Percentiles rank a stretch among this genome's conserved stretches.
Conservation (phyloP, 116 monocot genomes). For the Thalassia testudinum region DNA sequence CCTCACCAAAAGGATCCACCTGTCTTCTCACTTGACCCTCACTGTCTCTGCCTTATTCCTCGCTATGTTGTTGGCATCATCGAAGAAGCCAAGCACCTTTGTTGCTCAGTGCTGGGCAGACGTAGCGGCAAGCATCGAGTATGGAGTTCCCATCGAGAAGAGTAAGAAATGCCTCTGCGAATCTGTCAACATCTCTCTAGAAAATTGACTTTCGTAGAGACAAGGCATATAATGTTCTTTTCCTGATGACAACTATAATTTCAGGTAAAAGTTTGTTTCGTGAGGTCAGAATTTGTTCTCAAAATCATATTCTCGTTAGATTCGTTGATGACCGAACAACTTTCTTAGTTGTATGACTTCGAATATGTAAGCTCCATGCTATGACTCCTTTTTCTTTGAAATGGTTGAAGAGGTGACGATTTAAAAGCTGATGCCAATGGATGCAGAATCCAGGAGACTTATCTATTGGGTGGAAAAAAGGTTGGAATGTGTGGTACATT, state of each 20-base stretch:
- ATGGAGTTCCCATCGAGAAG: slow-evolving; percentile 10
- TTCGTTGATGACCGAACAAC: neutral
- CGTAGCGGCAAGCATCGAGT: neutral
- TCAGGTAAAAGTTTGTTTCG: too few relatives aligned
- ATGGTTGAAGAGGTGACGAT: slow-evolving; percentile 80
- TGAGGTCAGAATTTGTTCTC: too few relatives aligned
- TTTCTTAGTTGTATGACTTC: neutral
- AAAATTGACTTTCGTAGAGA: neutral
- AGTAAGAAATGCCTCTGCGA: neutral
- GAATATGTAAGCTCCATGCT: neutral
- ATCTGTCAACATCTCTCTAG: neutral
- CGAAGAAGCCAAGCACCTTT: too few relatives aligned
- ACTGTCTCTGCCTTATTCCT: neutral
- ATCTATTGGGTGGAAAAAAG: slow-evolving; percentile 99
- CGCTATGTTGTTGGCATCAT: neutral
- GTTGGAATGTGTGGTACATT: too few relatives aligned
- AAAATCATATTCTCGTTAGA: too few relatives aligned
- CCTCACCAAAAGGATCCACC: neutral
- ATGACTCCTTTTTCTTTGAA: neutral
- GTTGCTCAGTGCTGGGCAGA: neutral
- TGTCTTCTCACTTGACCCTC: neutral
- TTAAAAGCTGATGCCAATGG: slow-evolving; percentile 97
- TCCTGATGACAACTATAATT: too few relatives aligned
- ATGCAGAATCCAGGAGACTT: slow-evolving; percentile 74
- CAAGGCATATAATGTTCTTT: neutral